Base-by-base conservation (phyloP, 2,329 filamentous ascomycete genomes). In the Uncinocarpus reesii region DNA sequence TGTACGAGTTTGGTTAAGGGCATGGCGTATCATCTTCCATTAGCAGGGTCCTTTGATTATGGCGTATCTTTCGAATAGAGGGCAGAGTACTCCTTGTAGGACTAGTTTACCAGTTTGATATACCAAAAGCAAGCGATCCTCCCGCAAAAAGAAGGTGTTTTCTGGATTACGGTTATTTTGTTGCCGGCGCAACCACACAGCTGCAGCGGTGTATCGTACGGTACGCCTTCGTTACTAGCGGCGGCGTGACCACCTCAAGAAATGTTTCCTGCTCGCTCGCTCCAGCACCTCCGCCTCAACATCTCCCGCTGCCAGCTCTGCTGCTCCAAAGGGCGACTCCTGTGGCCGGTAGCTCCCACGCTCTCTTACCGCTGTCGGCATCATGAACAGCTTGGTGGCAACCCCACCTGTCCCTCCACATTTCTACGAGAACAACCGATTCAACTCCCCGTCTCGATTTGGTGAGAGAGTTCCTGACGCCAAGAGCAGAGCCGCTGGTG, bases 321-420 rank as follows among this genome's bases (percentile, higher is more conserved):
- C 51, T 43, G 42, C n/a, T 10, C 20, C 24, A 15, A 18, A 41
- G 34, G 21, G 43, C 43, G 20, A 21, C 31, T 38, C 16, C 28
- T 6, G 3, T 15, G 18, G n/a, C 18, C 26, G 7, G 24, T 16
- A 20, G 45, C 26, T 35, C 29, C n/a, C 7, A 2, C 18, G 2
- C 20, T 1, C 15, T 24, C 28, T 41, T 35, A 55, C 65, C 62
- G 57, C 64, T 49, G 40, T 50, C 49, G 51, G 56, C 58, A 69
- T 61, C 69, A 81, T 81, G 77, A 81, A 79, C 70, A 78, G 72
- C 64, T 66, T 81, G 64, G 68, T 75, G 66, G 68, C 70, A 57
- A 73, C 71, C 62, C 73, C 77, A 63, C 73, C 74, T 62, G 68
- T 79, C 64, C 74, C 78, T 68, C 78, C 78, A 63, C 79, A 80